Base-by-base conservation (phyloP, 1,139 yeast genomes). In the Lodderomyces elongisporus region DNA sequence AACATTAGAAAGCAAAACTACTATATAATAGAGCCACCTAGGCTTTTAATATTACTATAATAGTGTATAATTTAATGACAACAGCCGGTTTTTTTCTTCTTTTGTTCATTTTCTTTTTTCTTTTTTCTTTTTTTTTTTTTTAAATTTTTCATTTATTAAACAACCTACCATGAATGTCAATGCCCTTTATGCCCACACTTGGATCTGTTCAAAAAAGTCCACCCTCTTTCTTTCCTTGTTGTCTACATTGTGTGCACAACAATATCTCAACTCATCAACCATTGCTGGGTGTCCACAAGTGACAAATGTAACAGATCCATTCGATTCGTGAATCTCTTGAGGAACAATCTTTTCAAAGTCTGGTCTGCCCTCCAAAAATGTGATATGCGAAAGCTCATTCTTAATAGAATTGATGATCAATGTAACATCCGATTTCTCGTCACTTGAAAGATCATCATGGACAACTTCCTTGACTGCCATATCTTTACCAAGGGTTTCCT, bases 271-370 rank as follows among this genome's bases (percentile, higher is more conserved):
- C 21, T 63, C 65, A 46, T 75, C 81, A 37, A 73, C 76, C 71
- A 74, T 63, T 5, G 47, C 39, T 13, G 76, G 71, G 34, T 74
- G 77, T 2, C 80, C 80, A 56, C 82, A 75, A 4, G 72, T 52
- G 2, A 70, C 56, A 34, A 74, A 62, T 0, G 71, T 70, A 27
- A 62, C 50, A 1, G 70, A 58, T 4, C 66, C 67, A 2, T 39
- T 32, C 4, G 64, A 50, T 28, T 56, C 60, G 5, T 44, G 43
- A 12, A 60, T 44, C 35, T 62, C 66, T 12, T 44, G 30, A 9
- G 40, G 37, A 3, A 65, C 60, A 9, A 63, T 30, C 2, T 43
- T 46, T 5, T 52, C 52, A 39, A 64, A 47, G 16, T 41, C 32
- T 2, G 71, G 71, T 38, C 70, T 54, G 3, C 63, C 63, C 24